Evolutionary conservation across 495 filamentous ascomycete genomes (phyloP).

Genomic region (Aspergillus sparsus): DNA sequence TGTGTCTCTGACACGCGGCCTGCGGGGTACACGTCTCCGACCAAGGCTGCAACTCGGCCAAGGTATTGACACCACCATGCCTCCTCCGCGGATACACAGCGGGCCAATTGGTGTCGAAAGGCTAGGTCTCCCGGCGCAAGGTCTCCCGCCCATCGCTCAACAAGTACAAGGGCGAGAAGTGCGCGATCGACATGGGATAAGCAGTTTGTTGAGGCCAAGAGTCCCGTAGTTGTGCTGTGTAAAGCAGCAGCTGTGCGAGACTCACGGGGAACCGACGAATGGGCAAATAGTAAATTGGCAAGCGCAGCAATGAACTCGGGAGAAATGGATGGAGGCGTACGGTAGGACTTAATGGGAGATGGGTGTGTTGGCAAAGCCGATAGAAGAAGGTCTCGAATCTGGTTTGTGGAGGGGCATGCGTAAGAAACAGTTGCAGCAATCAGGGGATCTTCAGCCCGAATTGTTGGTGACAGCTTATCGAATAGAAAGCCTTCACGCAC

Average conservation of each 20-base stretch:
- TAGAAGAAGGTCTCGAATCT: conserved; percentile 43
- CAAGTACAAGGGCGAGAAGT: conserved; percentile 67
- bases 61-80: conserved; percentile 62
- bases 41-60: conserved; percentile 52
- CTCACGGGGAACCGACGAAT: conserved; percentile 46
- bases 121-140: conserved; percentile 52
- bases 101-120: conserved; percentile 42
- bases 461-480: conserved; percentile 55
- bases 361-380: conserved; percentile 39
- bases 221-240: conserved; percentile 65
- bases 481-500: conserved; percentile 80
- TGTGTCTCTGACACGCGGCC: conserved; percentile 38
- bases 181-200: conserved; percentile 68
- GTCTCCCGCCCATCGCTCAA: conserved; percentile 71
- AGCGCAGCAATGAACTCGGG: conserved; percentile 46
- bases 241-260: conserved; percentile 63
- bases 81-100: conserved; percentile 42
- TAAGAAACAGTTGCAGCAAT: conserved; percentile 55
- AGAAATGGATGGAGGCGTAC: conserved; percentile 36
- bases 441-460: conserved; percentile 66
- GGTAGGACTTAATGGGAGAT: conserved; percentile 22
- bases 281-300: conserved; percentile 55
- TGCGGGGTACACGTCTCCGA: conserved; percentile 56
- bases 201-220: conserved; percentile 65
- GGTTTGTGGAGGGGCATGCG: conserved; percentile 40